Base-by-base conservation (phyloP, 805 yeast genomes). In the Candida nitratophila region DNA sequence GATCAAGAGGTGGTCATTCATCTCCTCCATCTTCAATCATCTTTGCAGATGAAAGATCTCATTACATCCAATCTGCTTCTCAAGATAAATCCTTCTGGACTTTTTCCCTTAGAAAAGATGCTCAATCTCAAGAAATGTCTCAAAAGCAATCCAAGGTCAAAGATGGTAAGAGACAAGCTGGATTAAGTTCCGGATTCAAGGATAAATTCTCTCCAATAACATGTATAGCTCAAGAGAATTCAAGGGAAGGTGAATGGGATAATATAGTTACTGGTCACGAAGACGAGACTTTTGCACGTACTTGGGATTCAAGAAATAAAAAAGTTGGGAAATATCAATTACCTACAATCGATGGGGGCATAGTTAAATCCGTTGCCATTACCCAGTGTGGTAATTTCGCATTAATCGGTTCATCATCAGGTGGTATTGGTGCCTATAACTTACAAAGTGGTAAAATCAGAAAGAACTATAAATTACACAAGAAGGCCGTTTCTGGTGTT, bases 1-100 rank as follows among this genome's bases (percentile, higher is more conserved):
- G 99, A 61, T 85, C 95, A 1, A 77, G 99, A 59, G 98, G 97
- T 55, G 99, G 99, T n/a, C 99, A 93, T 61, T 79, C 96, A 4
- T 83, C 86, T 27, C 96, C 99, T 3, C 95, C 98, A 2, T 72
- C 83, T 0, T 59, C 77, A 5, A 78, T 93, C 35, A 68, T 70
- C 21, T 93, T 93, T 63, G 86, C 95, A 5, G 80, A 79, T 41
- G 79, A 79, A 39, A 71, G 68, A 45, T 80, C 96, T 2, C 99
- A 95, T 64, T 86, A 80, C 62, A 58, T 95, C 11, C 72, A 86
- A 43, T 86, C 96, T 42, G 95, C 95, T 2, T 86, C 97, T 0
- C 74, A 81, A 50, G 99, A 93, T 64, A 74, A 76, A 54, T 74
- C 95, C 2, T 73, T 95, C 53, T 93, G 98, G 98, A 75, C 79